These are phyloP conservation scores for Lepidium aucheri DNA, from an alignment of 345 rosid genomes.

Conservation along the genomic window DNA sequence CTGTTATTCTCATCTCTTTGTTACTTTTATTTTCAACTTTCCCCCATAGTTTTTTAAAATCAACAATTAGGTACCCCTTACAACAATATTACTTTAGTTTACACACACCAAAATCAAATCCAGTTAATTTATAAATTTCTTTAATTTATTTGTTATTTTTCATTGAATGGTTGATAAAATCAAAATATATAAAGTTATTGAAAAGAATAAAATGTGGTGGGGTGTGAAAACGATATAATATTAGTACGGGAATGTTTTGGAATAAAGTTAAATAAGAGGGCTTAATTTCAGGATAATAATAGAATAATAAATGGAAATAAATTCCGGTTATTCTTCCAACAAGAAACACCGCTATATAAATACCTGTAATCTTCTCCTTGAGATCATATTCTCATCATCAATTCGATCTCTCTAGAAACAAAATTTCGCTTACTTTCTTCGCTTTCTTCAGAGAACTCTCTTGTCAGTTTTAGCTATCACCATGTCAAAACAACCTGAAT, in stretches of 20 bases:
- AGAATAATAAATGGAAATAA: background rate
- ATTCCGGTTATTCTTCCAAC: slow-evolving; percentile 39
- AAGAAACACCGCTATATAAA: slow-evolving; percentile 34
- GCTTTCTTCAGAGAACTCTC: background rate
- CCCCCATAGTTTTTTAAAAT: background rate
- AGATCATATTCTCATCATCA: slow-evolving; percentile 9
- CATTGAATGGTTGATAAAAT: background rate
- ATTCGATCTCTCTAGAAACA: slow-evolving; percentile 4
- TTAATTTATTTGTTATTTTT: background rate
- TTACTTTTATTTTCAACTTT: background rate
- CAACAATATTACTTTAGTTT: background rate
- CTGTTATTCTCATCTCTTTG: background rate
- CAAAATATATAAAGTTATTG: background rate
- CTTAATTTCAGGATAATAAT: background rate
- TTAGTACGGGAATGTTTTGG: background rate
- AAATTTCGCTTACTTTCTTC: background rate
- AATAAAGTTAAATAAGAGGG: background rate
- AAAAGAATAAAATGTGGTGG: background rate
- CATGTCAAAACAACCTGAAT: slow-evolving; percentile 75
- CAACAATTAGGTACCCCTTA: background rate
- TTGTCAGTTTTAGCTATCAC: background rate
- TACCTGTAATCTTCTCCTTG: background rate
- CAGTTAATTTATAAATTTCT: background rate
- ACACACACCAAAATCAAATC: background rate
- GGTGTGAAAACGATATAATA: background rate